Evolutionary conservation across 257 asterid species (phyloP).

Genomic region (Leptodermis oblonga): DNA sequence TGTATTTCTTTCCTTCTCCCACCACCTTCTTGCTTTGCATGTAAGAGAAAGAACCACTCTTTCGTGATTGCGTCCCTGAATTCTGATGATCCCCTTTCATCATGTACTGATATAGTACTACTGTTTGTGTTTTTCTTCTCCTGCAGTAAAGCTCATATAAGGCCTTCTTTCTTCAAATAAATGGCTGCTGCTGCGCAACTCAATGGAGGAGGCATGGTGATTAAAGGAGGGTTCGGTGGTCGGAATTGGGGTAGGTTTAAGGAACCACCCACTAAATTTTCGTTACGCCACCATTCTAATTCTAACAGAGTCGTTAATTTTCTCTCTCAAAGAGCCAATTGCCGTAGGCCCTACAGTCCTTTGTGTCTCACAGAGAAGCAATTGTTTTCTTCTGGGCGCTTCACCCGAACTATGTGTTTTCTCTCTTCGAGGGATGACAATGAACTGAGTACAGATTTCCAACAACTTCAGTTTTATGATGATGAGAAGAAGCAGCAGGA

Average conservation of each 20-base stretch:
- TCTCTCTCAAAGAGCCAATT: slow-evolving; percentile 10
- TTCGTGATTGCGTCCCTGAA: not conserved
- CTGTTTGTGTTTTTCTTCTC: not conserved
- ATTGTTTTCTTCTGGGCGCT: slow-evolving; percentile 26
- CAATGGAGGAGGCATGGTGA: slow-evolving; percentile 24
- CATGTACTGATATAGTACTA: not conserved
- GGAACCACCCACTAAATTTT: slow-evolving; percentile 2
- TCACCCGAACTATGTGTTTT: slow-evolving; percentile 29
- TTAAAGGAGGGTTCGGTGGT: slow-evolving; percentile 23
- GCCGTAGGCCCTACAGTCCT: slow-evolving; percentile 20
- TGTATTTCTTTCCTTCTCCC: not conserved
- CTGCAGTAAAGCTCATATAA: no score
- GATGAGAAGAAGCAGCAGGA: slow-evolving; percentile 16
- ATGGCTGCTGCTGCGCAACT: slow-evolving; percentile 50
- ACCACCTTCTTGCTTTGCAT: slow-evolving; percentile 7
- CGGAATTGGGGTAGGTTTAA: slow-evolving; percentile 13
- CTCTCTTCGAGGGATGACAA: slow-evolving; percentile 27
- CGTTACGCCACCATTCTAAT: slow-evolving; percentile 13
- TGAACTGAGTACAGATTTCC: slow-evolving; percentile 34
- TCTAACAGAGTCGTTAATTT: slow-evolving; percentile 18
- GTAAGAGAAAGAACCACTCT: not conserved
- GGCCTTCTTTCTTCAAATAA: slow-evolving; percentile 16
- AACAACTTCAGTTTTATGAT: slow-evolving; percentile 24
- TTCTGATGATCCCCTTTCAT: not conserved
- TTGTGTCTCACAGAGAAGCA: slow-evolving; percentile 25